Conservation (phyloP, 805 yeast species). For the Metschnikowia corniflorae region DNA sequence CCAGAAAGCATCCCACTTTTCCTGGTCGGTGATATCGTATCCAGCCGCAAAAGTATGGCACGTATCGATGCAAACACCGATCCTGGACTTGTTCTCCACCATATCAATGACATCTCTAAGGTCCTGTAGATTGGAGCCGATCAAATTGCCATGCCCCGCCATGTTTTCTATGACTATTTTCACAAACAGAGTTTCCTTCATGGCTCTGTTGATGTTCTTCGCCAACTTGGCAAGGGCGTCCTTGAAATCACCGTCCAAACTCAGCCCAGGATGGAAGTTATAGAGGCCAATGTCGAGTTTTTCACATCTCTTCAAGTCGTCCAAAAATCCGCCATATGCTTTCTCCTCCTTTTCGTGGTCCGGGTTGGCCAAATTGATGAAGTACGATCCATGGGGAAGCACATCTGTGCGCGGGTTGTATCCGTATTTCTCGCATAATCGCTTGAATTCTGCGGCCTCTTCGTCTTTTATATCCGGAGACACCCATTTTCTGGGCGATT, state of each 20-base stretch:
- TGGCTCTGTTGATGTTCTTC: slow-evolving; percentile 72
- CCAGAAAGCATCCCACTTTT: slow-evolving; percentile 67
- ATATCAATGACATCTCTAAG: slow-evolving; percentile 67
- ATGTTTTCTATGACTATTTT: slow-evolving; percentile 90
- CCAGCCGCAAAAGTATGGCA: slow-evolving; percentile 98
- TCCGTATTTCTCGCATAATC: slow-evolving; percentile 56
- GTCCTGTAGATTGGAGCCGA: slow-evolving; percentile 80
- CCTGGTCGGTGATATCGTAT: slow-evolving; percentile 69
- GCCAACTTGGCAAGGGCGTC: slow-evolving; percentile 71
- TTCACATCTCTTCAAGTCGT: slow-evolving; percentile 87
- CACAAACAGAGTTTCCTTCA: slow-evolving; percentile 68
- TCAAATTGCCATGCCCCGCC: slow-evolving; percentile 95
- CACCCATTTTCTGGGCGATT: slow-evolving; percentile 88
- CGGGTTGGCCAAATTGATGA: slow-evolving; percentile 90
- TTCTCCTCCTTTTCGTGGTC: slow-evolving; percentile 73
- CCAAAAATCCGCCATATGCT: slow-evolving; percentile 74
- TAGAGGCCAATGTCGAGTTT: slow-evolving; percentile 77
- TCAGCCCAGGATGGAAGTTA: slow-evolving; percentile 92
- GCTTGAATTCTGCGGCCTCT: slow-evolving; percentile 64
- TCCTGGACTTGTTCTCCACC: slow-evolving; percentile 75
- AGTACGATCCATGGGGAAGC: slow-evolving; percentile 92
- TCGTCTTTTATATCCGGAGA: slow-evolving; percentile 70
- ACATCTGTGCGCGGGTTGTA: slow-evolving; percentile 76
- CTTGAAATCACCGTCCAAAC: slow-evolving; percentile 62
- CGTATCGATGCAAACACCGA: slow-evolving; percentile 96